phyloP scores from a whole-genome alignment of 2,329 filamentous ascomycete species.

The Verticillium tricorpus region DNA sequence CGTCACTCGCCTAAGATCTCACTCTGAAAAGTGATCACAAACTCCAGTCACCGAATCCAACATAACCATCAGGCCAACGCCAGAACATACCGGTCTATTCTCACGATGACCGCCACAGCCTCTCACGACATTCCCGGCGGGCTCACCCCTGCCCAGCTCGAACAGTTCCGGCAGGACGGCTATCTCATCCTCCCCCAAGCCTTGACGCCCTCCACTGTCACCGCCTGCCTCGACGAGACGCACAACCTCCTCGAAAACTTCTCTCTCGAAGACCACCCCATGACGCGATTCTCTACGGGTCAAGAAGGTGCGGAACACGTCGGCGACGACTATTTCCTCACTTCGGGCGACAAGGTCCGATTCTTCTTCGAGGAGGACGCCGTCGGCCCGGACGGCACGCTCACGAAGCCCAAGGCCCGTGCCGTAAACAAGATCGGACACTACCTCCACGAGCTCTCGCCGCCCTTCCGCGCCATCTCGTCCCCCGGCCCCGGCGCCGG shows the following conservation, averaged over 20 bases:
- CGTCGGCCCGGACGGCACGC: slow-evolving; percentile 59
- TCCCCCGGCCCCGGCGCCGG: slow-evolving; percentile 26
- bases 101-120: neutral
- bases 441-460: slow-evolving; percentile 65
- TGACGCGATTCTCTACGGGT: slow-evolving; percentile 91
- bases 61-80: neutral
- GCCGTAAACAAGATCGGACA: slow-evolving; percentile 91
- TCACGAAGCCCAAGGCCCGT: slow-evolving; percentile 73
- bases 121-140: slow-evolving; percentile 28
- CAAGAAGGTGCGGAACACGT: slow-evolving; percentile 66
- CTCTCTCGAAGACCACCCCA: slow-evolving; percentile 76
- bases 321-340: slow-evolving; percentile 91
- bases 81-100: neutral
- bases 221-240: slow-evolving; percentile 69
- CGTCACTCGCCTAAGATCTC: neutral
- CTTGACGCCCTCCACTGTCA: slow-evolving; percentile 61
- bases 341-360: slow-evolving; percentile 82
- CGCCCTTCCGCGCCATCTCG: slow-evolving; percentile 58
- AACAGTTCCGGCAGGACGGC: slow-evolving; percentile 74
- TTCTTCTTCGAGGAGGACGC: slow-evolving; percentile 98
- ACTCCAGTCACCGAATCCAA: neutral
- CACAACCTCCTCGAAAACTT: slow-evolving; percentile 70
- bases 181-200: slow-evolving; percentile 84
- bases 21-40: neutral
- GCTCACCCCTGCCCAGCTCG: slow-evolving; percentile 67